Evolutionary conservation across 2,329 filamentous ascomycete species (phyloP), one percentile per base, ranked within the genome.

Genomic region (Cercospora sp.): DNA sequence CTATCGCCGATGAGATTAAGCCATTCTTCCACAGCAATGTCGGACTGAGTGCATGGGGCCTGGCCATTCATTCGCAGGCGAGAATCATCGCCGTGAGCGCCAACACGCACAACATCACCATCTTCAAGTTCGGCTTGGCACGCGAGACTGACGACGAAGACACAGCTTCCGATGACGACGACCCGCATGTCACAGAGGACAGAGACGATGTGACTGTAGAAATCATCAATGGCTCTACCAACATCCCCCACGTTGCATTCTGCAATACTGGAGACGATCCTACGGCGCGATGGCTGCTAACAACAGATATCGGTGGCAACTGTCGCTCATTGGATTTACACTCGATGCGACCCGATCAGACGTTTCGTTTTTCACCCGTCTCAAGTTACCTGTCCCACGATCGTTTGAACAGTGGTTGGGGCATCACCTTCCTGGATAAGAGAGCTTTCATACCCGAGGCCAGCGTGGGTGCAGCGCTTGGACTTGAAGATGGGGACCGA

Each of bases 11-110:
- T 49, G 73, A 75, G 66, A 76, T 77, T 72, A 82, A 68, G 74
- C 82, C 82, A 0, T 91, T 97, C 75, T 91, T 97, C 66, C 87
- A 88, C 67, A 87, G 91, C 43, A 93, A 91, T 76, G 93, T 97
- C 2, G 87, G 87, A 1, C 82, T 81, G 26, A 94, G 92, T 68
- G 94, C 94, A 2, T 99, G 95, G 95, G 95, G 94, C 0, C 80
- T 97, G 59, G 90, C 93, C 7, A 85, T 97, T 10, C 94, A 98
- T 78, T 85, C 88, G 69, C 82, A 89, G 70, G 92, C 92, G n/a
- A 88, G 94, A 0, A 82, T 97, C 69, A 90, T 99, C 70, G 95
- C 94, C 0, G 90, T 96, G 45, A 92, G 91, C 73, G 89, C 91
- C 0, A 99, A 99, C 77, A 86, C 85, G 0, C 82, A 83, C 24